Base-by-base conservation (phyloP, 495 filamentous ascomycete genomes). In the Beverwykella pulmonaria region DNA sequence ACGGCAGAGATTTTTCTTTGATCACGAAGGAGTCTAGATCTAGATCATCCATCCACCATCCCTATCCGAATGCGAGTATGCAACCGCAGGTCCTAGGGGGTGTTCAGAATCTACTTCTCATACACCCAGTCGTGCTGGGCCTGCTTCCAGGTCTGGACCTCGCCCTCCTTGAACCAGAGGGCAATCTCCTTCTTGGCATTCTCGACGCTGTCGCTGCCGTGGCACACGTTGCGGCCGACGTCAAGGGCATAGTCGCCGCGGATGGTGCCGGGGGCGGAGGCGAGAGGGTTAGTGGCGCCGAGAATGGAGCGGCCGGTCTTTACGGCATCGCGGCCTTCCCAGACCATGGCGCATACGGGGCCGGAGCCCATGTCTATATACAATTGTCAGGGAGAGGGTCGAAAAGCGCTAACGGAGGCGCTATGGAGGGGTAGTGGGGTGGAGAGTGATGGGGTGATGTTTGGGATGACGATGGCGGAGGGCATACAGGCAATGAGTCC, bases 181-280 rank as follows among this genome's bases (percentile, higher is more conserved):
- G 85, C 89, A 77, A 98, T 98, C 86, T 98, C 94, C 90, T 97
- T 97, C 89, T 98, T 87, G 80, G 94, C 94, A 82, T 83, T 94
- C 86, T 98, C 94, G 80, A 98, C 93, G 81, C 84, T 86, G 87
- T 98, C 94, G 80, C 92, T 96, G 77, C 94, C 94, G 86, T 98
- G 94, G 88, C 94, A 97, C 81, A 98, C 91, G 85, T 98, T 98
- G 78, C 94, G 92, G 82, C 94, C 94, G 75, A 94, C 90, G 75
- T 93, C 91, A 75, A 77, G 71, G 59, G 74, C 70, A 65, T 73
- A 92, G 80, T 92, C 90, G 79, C 93, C 93, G 83, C 94, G 92
- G 83, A 98, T 98, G 81, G 94, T 98, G 76, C 94, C 94, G 56
- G 94, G 94, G 71, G 87, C 85, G 44, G 93, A 97, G 76, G 88